Evolutionary conservation across 805 yeast species (phyloP).

Genomic region (Babjeviella inositovora): DNA sequence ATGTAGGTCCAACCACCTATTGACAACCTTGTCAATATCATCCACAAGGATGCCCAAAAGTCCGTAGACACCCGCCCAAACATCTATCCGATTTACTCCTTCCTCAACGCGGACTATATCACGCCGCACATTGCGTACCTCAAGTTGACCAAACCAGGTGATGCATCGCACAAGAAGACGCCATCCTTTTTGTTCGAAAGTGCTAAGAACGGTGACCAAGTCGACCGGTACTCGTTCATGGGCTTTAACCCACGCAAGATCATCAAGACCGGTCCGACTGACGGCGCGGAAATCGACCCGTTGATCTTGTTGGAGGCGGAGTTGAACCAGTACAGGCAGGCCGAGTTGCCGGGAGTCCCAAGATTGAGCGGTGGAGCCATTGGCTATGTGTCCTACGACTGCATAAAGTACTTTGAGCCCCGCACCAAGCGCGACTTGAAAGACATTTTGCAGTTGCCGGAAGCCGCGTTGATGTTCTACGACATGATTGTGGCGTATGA

Average conservation of each 20-base stretch:
- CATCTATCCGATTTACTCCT: conserved; percentile 68
- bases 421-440: conserved; percentile 58
- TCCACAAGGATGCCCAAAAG: background rate
- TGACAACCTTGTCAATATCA: background rate
- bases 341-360: conserved; percentile 71
- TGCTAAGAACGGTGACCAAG: conserved; percentile 76
- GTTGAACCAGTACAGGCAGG: conserved; percentile 45
- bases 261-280: conserved; percentile 44
- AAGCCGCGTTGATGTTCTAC: conserved; percentile 80
- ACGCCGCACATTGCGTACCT: conserved; percentile 88
- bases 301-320: conserved; percentile 60
- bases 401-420: conserved; percentile 95
- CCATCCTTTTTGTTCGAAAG: conserved; percentile 80
- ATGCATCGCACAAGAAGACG: conserved; percentile 25
- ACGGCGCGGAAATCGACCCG: conserved; percentile 56
- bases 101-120: conserved; percentile 58
- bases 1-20: background rate
- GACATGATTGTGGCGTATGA: conserved; percentile 87
- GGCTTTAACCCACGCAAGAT: conserved; percentile 76
- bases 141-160: conserved; percentile 57
- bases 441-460: conserved; percentile 79
- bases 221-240: conserved; percentile 82
- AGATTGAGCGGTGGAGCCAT: conserved; percentile 89
- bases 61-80: conserved; percentile 26
- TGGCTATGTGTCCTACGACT: conserved; percentile 92